Conservation (phyloP, 495 filamentous ascomycete genomes). For the Echria macrotheca region DNA sequence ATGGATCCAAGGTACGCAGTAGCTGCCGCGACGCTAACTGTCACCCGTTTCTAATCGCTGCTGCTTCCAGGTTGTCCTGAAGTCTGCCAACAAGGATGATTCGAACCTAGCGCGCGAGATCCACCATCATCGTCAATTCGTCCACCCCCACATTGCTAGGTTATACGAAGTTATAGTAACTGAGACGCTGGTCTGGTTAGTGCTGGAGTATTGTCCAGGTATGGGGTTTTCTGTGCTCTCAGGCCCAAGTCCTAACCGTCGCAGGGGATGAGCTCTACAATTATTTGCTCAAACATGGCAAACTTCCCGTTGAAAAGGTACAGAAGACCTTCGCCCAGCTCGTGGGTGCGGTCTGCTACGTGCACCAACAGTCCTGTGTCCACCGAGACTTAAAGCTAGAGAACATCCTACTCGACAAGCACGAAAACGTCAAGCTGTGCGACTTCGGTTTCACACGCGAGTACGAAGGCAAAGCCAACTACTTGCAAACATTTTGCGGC, state of each 20-base stretch:
- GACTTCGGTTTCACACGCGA: conserved; percentile 98
- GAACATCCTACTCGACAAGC: conserved; percentile 93
- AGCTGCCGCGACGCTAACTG: no score
- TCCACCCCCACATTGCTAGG: conserved; percentile 94
- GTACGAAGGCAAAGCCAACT: conserved; percentile 92
- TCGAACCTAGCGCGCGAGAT: conserved; percentile 94
- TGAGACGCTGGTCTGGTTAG: conserved; percentile 90
- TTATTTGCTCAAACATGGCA: conserved; percentile 81
- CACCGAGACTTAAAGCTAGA: conserved; percentile 96
- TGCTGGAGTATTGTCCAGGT: conserved; percentile 96
- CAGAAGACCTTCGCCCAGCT: conserved; percentile 95
- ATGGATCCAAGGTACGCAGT: conserved; percentile 89
- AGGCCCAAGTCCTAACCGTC: conserved; percentile 15
- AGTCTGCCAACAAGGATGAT: conserved; percentile 94
- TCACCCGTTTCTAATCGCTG: no score
- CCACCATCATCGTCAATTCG: conserved; percentile 95
- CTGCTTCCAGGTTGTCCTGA: conserved; percentile 76
- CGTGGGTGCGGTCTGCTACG: conserved; percentile 91
- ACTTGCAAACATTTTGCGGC: conserved; percentile 95
- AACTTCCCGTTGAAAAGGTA: conserved; percentile 79
- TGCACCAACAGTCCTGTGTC: conserved; percentile 92
- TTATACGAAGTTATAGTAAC: conserved; percentile 98
- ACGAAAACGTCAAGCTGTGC: conserved; percentile 97
- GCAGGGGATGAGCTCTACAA: conserved; percentile 95
- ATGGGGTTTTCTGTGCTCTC: conserved; percentile 23